Base-by-base conservation (phyloP, 2,329 filamentous ascomycete species). In the Talaromyces islandicus region DNA sequence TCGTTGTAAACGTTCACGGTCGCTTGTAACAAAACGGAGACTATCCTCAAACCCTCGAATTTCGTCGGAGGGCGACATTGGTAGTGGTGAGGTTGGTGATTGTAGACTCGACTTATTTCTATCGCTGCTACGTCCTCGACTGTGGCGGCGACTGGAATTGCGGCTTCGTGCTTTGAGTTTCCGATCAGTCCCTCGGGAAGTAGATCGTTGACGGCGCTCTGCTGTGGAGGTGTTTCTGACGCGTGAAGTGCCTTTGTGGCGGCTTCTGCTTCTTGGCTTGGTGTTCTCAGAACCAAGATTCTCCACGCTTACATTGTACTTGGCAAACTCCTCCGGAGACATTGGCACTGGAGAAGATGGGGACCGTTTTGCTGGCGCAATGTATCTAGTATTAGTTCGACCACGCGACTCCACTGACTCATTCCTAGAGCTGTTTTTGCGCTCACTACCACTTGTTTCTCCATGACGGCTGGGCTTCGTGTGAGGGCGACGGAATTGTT, bases 271-370 rank as follows among this genome's bases (percentile, higher is more conserved):
- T 11, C 72, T 70, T 2, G 65, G 67, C 48, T 68, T 71, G 59
- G 62, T 74, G 62, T 63, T 73, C 54, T 59, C 74, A 68, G 60
- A 69, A 63, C 69, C 77, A 66, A 81, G 80, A 63, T 79, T 80
- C 35, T 81, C 78, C 7, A 77, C 72, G 62, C 75, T 78, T 5
- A 72, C 74, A 54, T 77, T 75, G 62, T 78, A 80, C 51, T 71
- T 69, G 55, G 75, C 69, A 62, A 90, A 72, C 68, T 97, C 92
- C 67, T 96, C 91, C 0, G 92, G 92, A 3, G 92, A 96, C 92
- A 97, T 97, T 3, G 92, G 91, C 1, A 96, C 83, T 0, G 93
- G 93, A 0, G 93, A 97, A 1, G 91, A 95, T 0, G 93, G 93
- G 1, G 93, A 97, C 24, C 90, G 83, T 75, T 96, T 96, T 12